A percentile compares a stretch with the other conserved stretches of the same genome.
Conservation (phyloP, 2,329 filamentous ascomycete genomes). For the Trichoderma sp. region DNA sequence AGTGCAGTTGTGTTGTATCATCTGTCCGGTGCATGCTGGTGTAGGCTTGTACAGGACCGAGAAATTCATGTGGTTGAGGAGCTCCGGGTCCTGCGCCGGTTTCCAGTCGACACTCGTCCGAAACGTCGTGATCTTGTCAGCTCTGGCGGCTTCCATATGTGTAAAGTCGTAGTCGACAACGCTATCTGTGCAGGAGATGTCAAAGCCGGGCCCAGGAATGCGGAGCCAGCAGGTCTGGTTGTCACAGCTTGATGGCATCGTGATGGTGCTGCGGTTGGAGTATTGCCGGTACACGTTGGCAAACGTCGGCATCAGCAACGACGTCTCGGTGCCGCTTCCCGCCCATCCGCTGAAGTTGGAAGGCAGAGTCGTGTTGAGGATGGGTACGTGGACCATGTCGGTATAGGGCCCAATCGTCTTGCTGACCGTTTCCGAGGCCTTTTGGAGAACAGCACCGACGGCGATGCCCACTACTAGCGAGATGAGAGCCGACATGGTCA, state of each 20-base stretch:
- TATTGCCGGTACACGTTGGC: slow-evolving; percentile 15
- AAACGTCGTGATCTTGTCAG: slow-evolving; percentile 10
- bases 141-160: background rate
- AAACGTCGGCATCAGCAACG: slow-evolving; percentile 22
- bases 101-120: slow-evolving; percentile 3
- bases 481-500: slow-evolving; percentile 1
- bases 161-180: slow-evolving; percentile 8
- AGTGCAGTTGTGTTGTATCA: slow-evolving; percentile 6
- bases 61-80: slow-evolving; percentile 12
- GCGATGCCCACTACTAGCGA: slow-evolving; percentile 6
- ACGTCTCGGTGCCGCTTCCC: background rate
- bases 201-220: slow-evolving; percentile 16
- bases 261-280: slow-evolving; percentile 13
- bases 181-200: slow-evolving; percentile 12
- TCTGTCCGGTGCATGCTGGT: background rate
- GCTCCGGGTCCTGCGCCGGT: background rate
- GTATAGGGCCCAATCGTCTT: slow-evolving; percentile 11
- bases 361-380: slow-evolving; percentile 17
- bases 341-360: slow-evolving; percentile 24
- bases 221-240: slow-evolving; percentile 6
- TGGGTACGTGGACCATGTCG: background rate
- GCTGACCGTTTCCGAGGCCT: slow-evolving; percentile 10
- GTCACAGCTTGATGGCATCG: slow-evolving; percentile 5
- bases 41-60: slow-evolving; percentile 12
- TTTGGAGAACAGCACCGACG: slow-evolving; percentile 16